Evolutionary conservation across 169 alveolate species (phyloP), one percentile per base, ranked within the genome.

Genomic region (Eimeria necatrix): DNA sequence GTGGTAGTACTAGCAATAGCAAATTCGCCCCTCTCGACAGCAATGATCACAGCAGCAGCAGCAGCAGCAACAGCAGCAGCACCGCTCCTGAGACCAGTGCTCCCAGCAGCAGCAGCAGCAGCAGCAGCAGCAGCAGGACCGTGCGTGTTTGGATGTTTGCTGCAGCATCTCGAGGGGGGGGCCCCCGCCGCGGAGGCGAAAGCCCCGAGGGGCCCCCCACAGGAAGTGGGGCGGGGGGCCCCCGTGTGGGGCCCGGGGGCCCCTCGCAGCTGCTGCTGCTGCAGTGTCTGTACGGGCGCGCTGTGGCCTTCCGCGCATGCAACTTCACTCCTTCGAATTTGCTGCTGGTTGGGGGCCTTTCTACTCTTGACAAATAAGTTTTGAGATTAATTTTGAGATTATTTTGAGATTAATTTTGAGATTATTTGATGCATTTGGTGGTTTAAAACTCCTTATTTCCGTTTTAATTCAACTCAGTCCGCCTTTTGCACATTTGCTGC

Each of bases 261-360:
- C 41, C 32, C 78, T 14, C 12, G 12, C 46, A 68, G 78, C 32
- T 68, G 32, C n/a, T 7, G 78, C 78, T 68, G 78, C 32, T 68
- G 78, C 78, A n/a, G 78, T 68, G 78, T 24, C n/a, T 68, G 46
- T 68, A 68, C 32, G 78, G 46, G 78, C n/a, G 78, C 14, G 0
- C 78, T 7, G 41, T 68, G 46, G 83, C 84, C 0, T 61, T 86
- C 2, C 59, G 93, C 20, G 26, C 68, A 8, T 86, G 93, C 46
- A 26, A 24, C 53, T 86, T 86, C 68, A 86, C 84, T 0, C 93
- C 93, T 7, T 61, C 60, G 61, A 86, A 86, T 64, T 51, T 86
- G 84, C 84, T 86, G 26, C 24, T 86, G 5, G 70, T 73, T 46
- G 61, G 70, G 51, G 93, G 84, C 80, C 52, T 86, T 26, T 86